A percentile compares a stretch with the other conserved stretches of the same genome.
Evolutionary conservation across 441 rosid genomes (phyloP).

Genomic region (Adansonia rubrostipa): DNA sequence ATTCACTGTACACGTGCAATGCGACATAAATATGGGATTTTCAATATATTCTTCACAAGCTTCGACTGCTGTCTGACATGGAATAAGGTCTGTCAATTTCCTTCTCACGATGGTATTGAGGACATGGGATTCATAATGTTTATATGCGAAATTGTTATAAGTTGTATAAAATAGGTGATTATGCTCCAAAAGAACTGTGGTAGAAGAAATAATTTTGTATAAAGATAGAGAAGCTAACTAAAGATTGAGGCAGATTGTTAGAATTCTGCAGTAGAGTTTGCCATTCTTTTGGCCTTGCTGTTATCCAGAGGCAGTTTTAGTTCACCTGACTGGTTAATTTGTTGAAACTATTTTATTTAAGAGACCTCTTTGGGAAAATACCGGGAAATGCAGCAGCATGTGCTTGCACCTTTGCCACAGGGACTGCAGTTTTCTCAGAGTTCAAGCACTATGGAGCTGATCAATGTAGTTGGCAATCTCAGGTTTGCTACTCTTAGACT

Average conservation of each 20-base stretch:
- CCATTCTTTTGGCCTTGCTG: slow-evolving; percentile 25
- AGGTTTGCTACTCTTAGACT: slow-evolving; percentile 30
- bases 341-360: slow-evolving; percentile 23
- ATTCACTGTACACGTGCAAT: slow-evolving; percentile 37
- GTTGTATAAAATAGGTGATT: slow-evolving; percentile 32
- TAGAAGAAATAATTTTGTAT: slow-evolving; percentile 39
- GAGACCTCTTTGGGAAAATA: slow-evolving; percentile 30
- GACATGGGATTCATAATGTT: slow-evolving; percentile 26
- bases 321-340: slow-evolving; percentile 31
- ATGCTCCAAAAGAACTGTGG: slow-evolving; percentile 27
- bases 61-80: slow-evolving; percentile 36
- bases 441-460: slow-evolving; percentile 24
- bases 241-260: slow-evolving; percentile 27
- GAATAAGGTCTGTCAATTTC: slow-evolving; percentile 28
- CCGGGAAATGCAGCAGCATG: slow-evolving; percentile 14
- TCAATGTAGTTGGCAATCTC: slow-evolving; percentile 26
- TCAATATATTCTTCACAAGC: slow-evolving; percentile 31
- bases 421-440: slow-evolving; percentile 25
- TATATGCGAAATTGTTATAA: slow-evolving; percentile 23
- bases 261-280: slow-evolving; percentile 31
- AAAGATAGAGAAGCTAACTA: slow-evolving; percentile 29
- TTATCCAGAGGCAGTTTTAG: slow-evolving; percentile 20
- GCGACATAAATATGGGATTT: slow-evolving; percentile 30
- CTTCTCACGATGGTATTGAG: slow-evolving; percentile 30
- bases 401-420: slow-evolving; percentile 20